Percentiles rank a stretch among this genome's conserved stretches.
Conservation (phyloP, 2,329 filamentous ascomycete species). For the Verticillium dahliae region DNA sequence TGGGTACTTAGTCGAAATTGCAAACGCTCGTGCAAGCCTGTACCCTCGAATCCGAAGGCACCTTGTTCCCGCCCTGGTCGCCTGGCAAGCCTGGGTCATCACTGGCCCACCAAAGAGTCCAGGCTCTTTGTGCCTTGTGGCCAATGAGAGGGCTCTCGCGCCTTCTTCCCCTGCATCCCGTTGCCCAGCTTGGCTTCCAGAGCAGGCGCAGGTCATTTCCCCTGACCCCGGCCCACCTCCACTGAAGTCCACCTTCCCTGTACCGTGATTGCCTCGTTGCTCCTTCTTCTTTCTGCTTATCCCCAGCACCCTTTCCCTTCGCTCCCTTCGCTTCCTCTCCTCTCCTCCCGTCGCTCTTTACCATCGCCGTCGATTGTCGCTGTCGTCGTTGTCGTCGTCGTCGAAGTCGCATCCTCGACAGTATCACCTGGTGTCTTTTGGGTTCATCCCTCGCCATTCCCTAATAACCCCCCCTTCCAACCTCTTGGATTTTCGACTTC, state of each 20-base stretch:
- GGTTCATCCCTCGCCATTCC: slow-evolving; percentile 18
- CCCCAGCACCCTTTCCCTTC: slow-evolving; percentile 6
- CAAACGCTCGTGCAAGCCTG: not conserved
- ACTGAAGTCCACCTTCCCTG: not conserved
- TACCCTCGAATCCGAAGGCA: not conserved
- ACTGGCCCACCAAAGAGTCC: not conserved
- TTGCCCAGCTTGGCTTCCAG: not conserved
- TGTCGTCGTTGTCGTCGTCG: slow-evolving; percentile 18
- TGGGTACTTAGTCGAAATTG: not conserved
- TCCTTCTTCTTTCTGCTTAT: slow-evolving; percentile 5
- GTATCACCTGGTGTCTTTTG: slow-evolving; percentile 19
- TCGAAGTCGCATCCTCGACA: slow-evolving; percentile 18
- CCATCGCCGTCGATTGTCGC: slow-evolving; percentile 25
- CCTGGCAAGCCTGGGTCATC: not conserved
- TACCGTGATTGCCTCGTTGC: slow-evolving; percentile 1
- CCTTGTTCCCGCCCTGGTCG: not conserved
- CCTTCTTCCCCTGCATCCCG: not conserved
- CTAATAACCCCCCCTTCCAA: slow-evolving; percentile 6
- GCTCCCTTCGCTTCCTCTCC: slow-evolving; percentile 18
- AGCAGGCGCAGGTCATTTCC: slow-evolving; percentile 1
- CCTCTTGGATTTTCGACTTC: slow-evolving; percentile 32
- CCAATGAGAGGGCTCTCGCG: not conserved
- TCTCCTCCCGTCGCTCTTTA: slow-evolving; percentile 24
- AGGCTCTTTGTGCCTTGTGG: not conserved
- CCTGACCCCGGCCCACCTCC: not conserved